Base-by-base conservation (phyloP, 148 eudicot species). In the Spergularia marina region DNA sequence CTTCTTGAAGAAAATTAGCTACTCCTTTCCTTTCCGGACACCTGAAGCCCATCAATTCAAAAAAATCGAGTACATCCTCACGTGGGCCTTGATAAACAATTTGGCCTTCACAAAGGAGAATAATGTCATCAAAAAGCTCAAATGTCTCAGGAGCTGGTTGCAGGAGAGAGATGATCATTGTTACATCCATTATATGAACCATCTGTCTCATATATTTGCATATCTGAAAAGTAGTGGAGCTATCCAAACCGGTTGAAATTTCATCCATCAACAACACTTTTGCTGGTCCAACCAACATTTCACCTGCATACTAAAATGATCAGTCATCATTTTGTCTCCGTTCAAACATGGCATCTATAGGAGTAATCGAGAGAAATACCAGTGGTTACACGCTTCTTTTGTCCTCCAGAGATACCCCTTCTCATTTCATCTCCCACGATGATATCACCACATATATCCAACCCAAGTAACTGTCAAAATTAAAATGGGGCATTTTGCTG, bases 1-100 rank as follows among this genome's bases (percentile, higher is more conserved):
- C 91, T 83, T 91, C 97, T 78, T 89, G 97, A 55, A 89, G 91
- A 80, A 89, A 91, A 66, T 91, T 94, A 8, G 97, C 91, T 25
- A 88, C 91, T 39, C 88, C 94, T 79, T 91, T 91, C 57, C 97
- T 82, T 12, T 85, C 84, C 0, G 91, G 97, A 72, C 97, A 91
- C 73, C 66, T 86, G 73, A 91, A 91, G 11, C 93, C 93, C 83
- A 85, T 77, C 41, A 5, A 72, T 53, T 85, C 85, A 23, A 91
- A 89, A 79, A 89, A 91, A 18, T 84, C 86, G 7, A 89, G 87
- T 52, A 85, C 88, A 23, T 85, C 77, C 39, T 83, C 85, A 0
- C 90, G 86, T 2, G 97, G 97, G 65, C 97, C 97, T 72, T 91
- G 94, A 49, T 91, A 91, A 15, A 91, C 86, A 12, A 88, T 88